Percentiles rank a stretch among this genome's conserved stretches.
Conservation (phyloP, 768 basidiomycete species). For the Mycena maculata region DNA sequence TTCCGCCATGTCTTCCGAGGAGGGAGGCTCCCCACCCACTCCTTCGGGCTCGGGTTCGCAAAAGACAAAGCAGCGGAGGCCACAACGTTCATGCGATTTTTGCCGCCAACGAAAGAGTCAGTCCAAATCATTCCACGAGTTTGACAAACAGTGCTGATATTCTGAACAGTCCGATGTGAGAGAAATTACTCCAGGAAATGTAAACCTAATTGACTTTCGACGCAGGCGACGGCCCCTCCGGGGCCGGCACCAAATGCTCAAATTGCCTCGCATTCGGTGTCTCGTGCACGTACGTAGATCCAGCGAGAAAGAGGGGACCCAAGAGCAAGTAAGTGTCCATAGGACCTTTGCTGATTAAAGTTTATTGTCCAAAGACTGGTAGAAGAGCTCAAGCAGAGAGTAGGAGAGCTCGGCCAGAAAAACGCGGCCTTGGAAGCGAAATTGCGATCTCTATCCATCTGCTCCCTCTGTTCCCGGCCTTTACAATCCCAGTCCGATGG, state of each 20-base stretch:
- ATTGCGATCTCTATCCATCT: conserved; percentile 27
- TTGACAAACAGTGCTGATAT: too few species aligned
- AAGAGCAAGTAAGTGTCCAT: conserved; percentile 13
- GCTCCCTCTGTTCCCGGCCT: conserved; percentile 28
- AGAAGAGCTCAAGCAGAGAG: conserved; percentile 41
- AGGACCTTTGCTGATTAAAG: not conserved
- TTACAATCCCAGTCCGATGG: not conserved
- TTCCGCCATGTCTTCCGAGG: not conserved
- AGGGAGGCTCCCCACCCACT: not conserved
- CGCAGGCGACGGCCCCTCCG: conserved; percentile 24
- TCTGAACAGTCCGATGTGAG: conserved; percentile 28
- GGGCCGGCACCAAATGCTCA: conserved; percentile 1
- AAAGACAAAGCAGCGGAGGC: not conserved
- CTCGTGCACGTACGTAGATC: conserved; percentile 23
- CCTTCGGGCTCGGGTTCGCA: not conserved
- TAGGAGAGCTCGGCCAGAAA: conserved; percentile 64
- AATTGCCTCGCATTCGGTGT: conserved; percentile 23
- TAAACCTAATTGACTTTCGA: not conserved
- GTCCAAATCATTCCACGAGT: not conserved
- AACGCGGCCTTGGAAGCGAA: conserved; percentile 57
- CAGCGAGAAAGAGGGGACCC: conserved; percentile 21
- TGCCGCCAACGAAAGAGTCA: conserved; percentile 20
- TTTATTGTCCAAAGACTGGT: conserved; percentile 41
- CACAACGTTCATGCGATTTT: conserved; percentile 8
- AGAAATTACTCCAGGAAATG: not conserved